These are phyloP conservation scores for Alternaria sp. DNA, from an alignment of 2,329 filamentous ascomycete genomes.

Conservation along the genomic window DNA sequence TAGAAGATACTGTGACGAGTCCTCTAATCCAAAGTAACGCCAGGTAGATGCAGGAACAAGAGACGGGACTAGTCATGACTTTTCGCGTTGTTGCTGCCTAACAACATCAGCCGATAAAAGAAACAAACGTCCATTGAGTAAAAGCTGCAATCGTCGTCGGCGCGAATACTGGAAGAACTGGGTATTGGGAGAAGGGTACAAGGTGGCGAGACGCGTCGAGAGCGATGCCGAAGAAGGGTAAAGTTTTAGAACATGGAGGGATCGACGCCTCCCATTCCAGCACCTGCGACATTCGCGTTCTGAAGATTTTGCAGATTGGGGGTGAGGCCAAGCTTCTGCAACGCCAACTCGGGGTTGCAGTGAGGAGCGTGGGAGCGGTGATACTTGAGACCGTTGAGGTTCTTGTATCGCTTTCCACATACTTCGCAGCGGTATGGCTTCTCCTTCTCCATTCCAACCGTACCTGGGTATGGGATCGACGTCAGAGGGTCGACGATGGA, in stretches of 20 bases:
- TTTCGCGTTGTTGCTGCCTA: constrained; percentile 25
- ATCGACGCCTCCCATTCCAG: constrained; percentile 65
- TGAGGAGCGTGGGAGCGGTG: constrained; percentile 76
- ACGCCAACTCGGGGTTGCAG: constrained; percentile 83
- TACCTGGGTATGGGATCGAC: constrained; percentile 91
- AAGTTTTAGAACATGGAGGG: constrained; percentile 57
- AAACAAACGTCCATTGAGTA: constrained; percentile 29
- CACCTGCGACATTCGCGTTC: constrained; percentile 60
- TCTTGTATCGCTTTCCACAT: constrained; percentile 99
- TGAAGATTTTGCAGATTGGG: constrained; percentile 53
- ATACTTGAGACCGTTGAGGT: constrained; percentile 97
- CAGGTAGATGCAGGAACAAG: constrained; percentile 33
- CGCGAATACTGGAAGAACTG: constrained; percentile 21
- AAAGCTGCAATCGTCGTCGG: constrained; percentile 37
- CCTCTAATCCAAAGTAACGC: constrained; percentile 34
- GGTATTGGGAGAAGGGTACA: constrained; percentile 37
- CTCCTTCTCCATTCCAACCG: constrained; percentile 99
- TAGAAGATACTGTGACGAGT: constrained; percentile 23
- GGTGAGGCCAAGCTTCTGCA: constrained; percentile 54
- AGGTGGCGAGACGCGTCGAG: constrained; percentile 21
- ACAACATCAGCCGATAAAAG: constrained; percentile 7
- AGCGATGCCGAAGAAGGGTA: constrained; percentile 15
- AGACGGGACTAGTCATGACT: constrained; percentile 33
- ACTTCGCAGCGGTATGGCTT: constrained; percentile 98
- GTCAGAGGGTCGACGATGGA: constrained; percentile 98